Base-by-base conservation (phyloP, 1,284 basidiomycete genomes). In the Takashimella koratensis region DNA sequence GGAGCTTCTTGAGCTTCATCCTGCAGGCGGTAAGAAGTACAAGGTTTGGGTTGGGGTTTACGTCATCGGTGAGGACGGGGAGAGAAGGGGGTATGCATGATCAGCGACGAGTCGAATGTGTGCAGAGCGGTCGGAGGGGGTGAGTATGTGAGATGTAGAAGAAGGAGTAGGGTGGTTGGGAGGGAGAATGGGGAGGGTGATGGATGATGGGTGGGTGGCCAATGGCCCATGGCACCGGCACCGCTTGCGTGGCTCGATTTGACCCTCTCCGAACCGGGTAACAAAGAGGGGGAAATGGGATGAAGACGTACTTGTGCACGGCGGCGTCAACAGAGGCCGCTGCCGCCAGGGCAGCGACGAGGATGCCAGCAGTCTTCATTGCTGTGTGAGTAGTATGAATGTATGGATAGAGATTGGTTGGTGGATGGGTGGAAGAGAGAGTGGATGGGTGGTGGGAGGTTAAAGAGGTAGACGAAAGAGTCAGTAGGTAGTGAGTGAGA, bases 1-100 rank as follows among this genome's bases (percentile, higher is more conserved):
- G 80, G 8, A 92, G 74, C 78, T 94, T 95, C 77, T 89, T 83
- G 47, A 95, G 84, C 76, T 90, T 91, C 74, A 93, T 83, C 74
- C 83, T 90, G 80, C 19, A 44, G n/a, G n/a, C n/a, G n/a, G n/a
- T n/a, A n/a, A n/a, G n/a, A n/a, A n/a, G n/a, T 21, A 20, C 41
- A 27, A 20, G 47, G 26, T 23, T 27, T 36, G 42, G 27, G 26
- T n/a, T 42, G 16, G 22, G 21, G 22, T 13, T n/a, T 16, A 8
- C 10, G 30, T 36, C 30, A 36, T 36, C 16, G 30, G 30, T 36
- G 16, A 36, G 16, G 16, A 36, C 10, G 16, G 30, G 16, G 30
- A 36, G 30, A 42, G 39, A 24, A 3, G 27, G 10, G 45, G 21
- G 11, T 40, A 36, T 19, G 12, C 10, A 23, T 27, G n/a, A 43